A percentile compares a stretch with the other conserved stretches of the same genome.
Evolutionary conservation across 768 basidiomycete species (phyloP).

Genomic region (Lactarius pseudohatsudake): DNA sequence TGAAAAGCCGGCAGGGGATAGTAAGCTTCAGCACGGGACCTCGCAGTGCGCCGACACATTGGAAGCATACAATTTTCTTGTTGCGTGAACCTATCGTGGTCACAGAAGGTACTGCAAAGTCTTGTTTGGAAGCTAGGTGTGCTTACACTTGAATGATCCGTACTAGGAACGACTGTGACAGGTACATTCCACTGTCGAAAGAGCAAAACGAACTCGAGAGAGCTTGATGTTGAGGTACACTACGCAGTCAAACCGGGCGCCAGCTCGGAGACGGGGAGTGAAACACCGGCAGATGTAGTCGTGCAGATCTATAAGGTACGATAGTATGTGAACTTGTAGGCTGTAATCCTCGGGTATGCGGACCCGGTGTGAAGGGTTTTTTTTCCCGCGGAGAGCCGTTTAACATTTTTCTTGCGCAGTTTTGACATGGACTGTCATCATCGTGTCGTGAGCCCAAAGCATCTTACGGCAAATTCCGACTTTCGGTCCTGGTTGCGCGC

Average conservation of each 20-base stretch:
- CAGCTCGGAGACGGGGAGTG: conserved; percentile 25
- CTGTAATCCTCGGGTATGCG: neutral
- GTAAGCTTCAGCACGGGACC: conserved; percentile 93
- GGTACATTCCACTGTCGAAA: conserved; percentile 87
- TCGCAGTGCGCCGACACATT: conserved; percentile 83
- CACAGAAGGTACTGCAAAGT: conserved; percentile 57
- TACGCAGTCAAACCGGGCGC: conserved; percentile 50
- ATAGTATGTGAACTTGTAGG: conserved; percentile 34
- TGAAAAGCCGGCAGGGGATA: conserved; percentile 45
- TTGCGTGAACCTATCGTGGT: conserved; percentile 76
- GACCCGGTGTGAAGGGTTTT: neutral
- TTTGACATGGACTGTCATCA: neutral
- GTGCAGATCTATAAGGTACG: conserved; percentile 82
- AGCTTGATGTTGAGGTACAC: conserved; percentile 90
- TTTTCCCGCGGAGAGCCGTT: neutral
- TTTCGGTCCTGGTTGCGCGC: neutral
- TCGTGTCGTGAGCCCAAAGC: neutral
- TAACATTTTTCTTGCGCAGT: neutral
- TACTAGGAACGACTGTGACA: conserved; percentile 64
- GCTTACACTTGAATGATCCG: neutral
- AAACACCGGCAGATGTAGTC: conserved; percentile 43
- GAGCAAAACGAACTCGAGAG: conserved; percentile 75
- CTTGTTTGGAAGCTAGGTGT: neutral
- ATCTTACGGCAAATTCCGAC: neutral
- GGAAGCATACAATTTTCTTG: conserved; percentile 94